A percentile compares a stretch with the other conserved stretches of the same genome.
These are phyloP conservation scores for Isabelozyma rhagii DNA, from an alignment of 805 yeast genomes.

Conservation along the genomic window DNA sequence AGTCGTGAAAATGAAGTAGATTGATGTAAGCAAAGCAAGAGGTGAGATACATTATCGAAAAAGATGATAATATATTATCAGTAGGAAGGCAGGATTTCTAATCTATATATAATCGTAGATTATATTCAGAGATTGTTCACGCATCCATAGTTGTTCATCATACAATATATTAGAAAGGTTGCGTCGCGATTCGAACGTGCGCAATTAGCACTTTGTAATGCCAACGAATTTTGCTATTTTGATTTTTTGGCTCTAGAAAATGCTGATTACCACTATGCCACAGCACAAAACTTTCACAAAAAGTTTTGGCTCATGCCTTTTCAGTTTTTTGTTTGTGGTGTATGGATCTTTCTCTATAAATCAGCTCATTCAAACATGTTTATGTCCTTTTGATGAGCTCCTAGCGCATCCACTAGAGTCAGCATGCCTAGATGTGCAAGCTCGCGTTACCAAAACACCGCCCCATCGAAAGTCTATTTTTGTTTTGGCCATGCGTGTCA, in stretches of 20 bases:
- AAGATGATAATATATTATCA: constrained; percentile 24
- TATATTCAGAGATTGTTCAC: constrained; percentile 48
- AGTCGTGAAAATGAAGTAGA: too few relatives aligned
- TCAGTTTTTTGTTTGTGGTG: too few relatives aligned
- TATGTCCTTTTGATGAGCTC: too few relatives aligned
- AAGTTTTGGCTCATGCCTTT: neutral
- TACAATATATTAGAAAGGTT: constrained; percentile 13
- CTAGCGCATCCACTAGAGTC: too few relatives aligned
- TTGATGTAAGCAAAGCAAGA: neutral
- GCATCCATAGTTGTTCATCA: constrained; percentile 46
- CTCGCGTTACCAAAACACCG: neutral
- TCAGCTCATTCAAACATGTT: too few relatives aligned
- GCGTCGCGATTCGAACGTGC: constrained; percentile 14
- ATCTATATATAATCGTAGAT: constrained; percentile 41
- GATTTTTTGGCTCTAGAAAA: neutral
- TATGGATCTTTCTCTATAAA: too few relatives aligned
- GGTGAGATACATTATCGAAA: neutral
- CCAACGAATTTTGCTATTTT: neutral
- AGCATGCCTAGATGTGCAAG: neutral
- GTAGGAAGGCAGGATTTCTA: constrained; percentile 52
- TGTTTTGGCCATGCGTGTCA: neutral
- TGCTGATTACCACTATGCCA: neutral
- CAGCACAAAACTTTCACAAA: neutral
- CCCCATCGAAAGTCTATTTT: neutral
- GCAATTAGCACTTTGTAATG: neutral